A percentile compares a stretch with the other conserved stretches of the same genome.
Conservation (phyloP, 2,329 filamentous ascomycete species). For the Periconia macrospinosa region DNA sequence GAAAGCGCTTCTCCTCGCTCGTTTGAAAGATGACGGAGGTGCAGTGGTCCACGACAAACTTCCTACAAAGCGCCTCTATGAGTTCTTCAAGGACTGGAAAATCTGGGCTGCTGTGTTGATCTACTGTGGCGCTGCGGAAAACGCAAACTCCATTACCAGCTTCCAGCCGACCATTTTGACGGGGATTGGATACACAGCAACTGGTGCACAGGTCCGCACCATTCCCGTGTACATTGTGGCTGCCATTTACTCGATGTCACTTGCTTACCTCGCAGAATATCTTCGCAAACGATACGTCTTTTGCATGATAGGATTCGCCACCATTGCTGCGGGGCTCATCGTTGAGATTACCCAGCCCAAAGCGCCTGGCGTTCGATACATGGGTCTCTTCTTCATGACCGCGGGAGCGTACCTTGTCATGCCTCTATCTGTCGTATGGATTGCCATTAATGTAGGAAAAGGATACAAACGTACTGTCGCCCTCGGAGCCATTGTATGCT, state of each 20-base stretch:
- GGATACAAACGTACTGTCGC: slow-evolving; percentile 30
- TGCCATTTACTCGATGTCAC: slow-evolving; percentile 29
- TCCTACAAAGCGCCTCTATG: slow-evolving; percentile 46
- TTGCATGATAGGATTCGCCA: slow-evolving; percentile 29
- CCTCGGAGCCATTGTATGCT: slow-evolving; percentile 25
- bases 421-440: slow-evolving; percentile 60
- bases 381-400: slow-evolving; percentile 58
- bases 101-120: slow-evolving; percentile 51
- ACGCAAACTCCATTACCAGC: slow-evolving; percentile 34
- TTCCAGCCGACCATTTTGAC: slow-evolving; percentile 42
- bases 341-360: slow-evolving; percentile 50
- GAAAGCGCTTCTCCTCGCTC: slow-evolving; percentile 55
- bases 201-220: slow-evolving; percentile 37
- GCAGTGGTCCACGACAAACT: slow-evolving; percentile 35
- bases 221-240: slow-evolving; percentile 39
- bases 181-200: slow-evolving; percentile 38
- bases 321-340: slow-evolving; percentile 53
- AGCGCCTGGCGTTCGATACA: slow-evolving; percentile 49
- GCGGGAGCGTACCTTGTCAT: slow-evolving; percentile 59
- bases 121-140: slow-evolving; percentile 33
- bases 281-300: slow-evolving; percentile 32
- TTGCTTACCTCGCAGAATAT: slow-evolving; percentile 32
- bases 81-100: slow-evolving; percentile 56
- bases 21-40: slow-evolving; percentile 39
- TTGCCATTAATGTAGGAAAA: slow-evolving; percentile 52